Evolutionary conservation across 768 basidiomycete species (phyloP).

Genomic region (Hysterangium stoloniferum): DNA sequence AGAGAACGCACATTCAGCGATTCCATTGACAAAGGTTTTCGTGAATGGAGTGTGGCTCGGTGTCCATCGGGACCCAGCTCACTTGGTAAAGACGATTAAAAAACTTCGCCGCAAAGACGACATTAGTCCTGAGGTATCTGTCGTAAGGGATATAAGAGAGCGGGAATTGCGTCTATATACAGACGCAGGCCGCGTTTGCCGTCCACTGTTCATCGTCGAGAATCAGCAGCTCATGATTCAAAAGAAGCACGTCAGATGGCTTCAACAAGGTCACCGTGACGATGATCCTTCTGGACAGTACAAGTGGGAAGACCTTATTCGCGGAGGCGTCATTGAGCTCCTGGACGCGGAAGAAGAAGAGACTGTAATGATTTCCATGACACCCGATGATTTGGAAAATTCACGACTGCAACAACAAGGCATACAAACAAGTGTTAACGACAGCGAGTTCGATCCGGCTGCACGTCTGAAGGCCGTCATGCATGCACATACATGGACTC

Average conservation of each 20-base stretch:
- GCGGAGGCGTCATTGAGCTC: slow-evolving; percentile 85
- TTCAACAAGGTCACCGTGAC: slow-evolving; percentile 51
- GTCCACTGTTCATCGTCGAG: slow-evolving; percentile 95
- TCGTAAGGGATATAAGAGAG: slow-evolving; percentile 96
- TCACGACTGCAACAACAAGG: slow-evolving; percentile 62
- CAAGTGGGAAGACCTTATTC: slow-evolving; percentile 81
- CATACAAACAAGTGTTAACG: slow-evolving; percentile 49
- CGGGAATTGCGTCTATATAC: slow-evolving; percentile 91
- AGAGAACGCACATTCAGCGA: slow-evolving; percentile 81
- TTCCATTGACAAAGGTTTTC: slow-evolving; percentile 91
- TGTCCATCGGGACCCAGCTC: slow-evolving; percentile 90
- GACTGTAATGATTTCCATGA: slow-evolving; percentile 99
- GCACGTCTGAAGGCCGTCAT: slow-evolving; percentile 80
- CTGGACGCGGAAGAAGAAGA: slow-evolving; percentile 99
- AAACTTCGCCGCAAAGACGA: slow-evolving; percentile 89
- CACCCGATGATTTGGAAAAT: slow-evolving; percentile 87
- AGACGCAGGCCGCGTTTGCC: slow-evolving; percentile 93
- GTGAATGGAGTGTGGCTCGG: slow-evolving; percentile 99
- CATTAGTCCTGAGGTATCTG: slow-evolving; percentile 92
- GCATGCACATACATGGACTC: slow-evolving; percentile 90
- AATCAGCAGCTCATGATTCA: slow-evolving; percentile 77
- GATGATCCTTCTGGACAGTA: slow-evolving; percentile 34
- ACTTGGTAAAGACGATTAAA: slow-evolving; percentile 88
- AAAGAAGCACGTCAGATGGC: slow-evolving; percentile 77
- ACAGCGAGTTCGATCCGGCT: slow-evolving; percentile 75